Evolutionary conservation across 208 protist genomes (phyloP), one percentile per base, ranked within the genome.

Genomic region (Endotrypanum monterogeii): DNA sequence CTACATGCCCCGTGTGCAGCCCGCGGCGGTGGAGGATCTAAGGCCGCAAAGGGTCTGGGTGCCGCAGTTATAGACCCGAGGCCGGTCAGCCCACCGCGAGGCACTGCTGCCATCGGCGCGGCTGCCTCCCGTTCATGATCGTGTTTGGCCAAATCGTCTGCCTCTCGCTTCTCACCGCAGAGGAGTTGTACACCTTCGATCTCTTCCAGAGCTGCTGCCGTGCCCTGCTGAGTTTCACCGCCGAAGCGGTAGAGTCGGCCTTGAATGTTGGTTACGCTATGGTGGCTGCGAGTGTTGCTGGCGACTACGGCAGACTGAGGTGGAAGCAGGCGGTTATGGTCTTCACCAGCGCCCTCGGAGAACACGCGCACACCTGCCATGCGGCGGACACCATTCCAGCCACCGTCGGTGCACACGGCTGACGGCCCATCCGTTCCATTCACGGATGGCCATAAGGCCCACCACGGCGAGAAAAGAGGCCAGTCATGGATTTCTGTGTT

Each of bases 171-270:
- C 28, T 62, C 54, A 44, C 72, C 56, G 25, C 18, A n/a, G 37
- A 23, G 44, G 52, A 44, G 60, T 23, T 63, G 25, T 18, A 4
- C 72, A 67, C 32, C 75, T 11, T 66, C 63, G n/a, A 79, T 23
- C 28, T 80, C 67, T 48, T 85, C 83, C 25, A 90, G 37, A 55
- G 76, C 69, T 50, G 83, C 73, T 30, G 86, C 79, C 16, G 77
- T 88, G 28, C 84, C 86, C 5, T 70, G 56, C 32, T 71, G 63
- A 20, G 75, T 83, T 62, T 92, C 80, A 1, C 90, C 90, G 18
- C 90, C 90, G 70, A 94, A 94, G 16, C 89, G 77, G 70, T 85
- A 91, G n/a, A 82, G 71, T 9, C 56, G 57, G 14, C 79, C 84
- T 1, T 67, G 20, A 20, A 88, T 74, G 20, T 71, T 28, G 23